These are phyloP conservation scores for Camellia lanceoleosa DNA, from an alignment of 148 eudicot genomes.

Conservation along the genomic window DNA sequence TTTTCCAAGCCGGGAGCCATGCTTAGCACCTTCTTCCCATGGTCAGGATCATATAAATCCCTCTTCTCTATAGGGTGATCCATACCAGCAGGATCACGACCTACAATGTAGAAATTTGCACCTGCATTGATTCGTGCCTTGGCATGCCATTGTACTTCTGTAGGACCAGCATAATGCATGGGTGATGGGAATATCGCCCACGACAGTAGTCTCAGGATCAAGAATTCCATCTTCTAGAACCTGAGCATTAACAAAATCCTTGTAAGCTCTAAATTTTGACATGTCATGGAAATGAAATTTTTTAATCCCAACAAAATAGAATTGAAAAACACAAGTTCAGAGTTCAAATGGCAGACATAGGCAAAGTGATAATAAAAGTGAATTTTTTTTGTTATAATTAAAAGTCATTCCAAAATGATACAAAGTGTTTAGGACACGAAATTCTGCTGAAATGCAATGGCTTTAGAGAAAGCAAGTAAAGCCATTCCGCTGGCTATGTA, in stretches of 20 bases:
- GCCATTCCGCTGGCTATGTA: not conserved
- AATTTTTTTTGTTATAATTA: not conserved
- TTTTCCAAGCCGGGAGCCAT: constrained; percentile 90
- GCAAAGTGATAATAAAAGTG: not conserved
- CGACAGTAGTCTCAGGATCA: constrained; percentile 83
- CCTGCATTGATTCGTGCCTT: constrained; percentile 90
- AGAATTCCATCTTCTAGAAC: constrained; percentile 86
- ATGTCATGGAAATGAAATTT: not conserved
- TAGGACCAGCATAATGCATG: constrained; percentile 94
- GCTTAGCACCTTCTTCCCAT: constrained; percentile 83
- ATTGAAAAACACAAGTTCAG: not conserved
- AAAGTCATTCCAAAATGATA: not conserved
- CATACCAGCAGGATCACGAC: constrained; percentile 95
- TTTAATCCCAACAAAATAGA: not conserved
- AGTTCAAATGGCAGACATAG: not conserved
- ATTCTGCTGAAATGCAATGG: not conserved
- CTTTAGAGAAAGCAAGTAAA: not conserved
- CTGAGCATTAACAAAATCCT: constrained; percentile 27
- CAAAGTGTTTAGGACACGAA: not conserved
- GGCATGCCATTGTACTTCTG: constrained; percentile 96
- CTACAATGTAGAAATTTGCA: constrained; percentile 87
- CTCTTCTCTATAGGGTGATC: constrained; percentile 81
- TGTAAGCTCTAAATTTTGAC: not conserved
- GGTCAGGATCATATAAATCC: constrained; percentile 87
- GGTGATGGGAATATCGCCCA: constrained; percentile 86